Evolutionary conservation across 345 rosid genomes (phyloP), one percentile per base, ranked within the genome.

Genomic region (Rhizophora mangle): DNA sequence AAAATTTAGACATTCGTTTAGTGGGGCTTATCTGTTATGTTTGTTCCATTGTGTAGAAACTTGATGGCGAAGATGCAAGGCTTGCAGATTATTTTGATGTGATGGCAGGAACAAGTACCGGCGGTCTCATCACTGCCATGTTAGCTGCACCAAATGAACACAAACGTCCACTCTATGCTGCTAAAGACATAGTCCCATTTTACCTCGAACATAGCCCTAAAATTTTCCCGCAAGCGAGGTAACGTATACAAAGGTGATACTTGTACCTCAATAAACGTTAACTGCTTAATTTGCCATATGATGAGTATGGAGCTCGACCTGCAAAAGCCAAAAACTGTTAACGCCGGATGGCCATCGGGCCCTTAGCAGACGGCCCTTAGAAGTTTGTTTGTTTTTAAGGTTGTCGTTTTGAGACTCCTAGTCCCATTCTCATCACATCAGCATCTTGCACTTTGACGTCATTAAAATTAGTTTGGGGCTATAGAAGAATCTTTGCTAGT

Each of bases 81-180:
- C 64, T 90, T 37, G 93, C 85, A 59, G 90, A 90, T 77, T 90
- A 90, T 64, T 88, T 90, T 49, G 96, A 90, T 57, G 88, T 88
- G 64, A 74, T 90, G 1, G 69, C 93, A 15, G 90, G 96, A 56
- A 86, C 92, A 7, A 90, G 96, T 60, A 88, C 93, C 29, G 93
- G 92, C 29, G 96, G 90, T 49, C 88, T 90, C 19, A 59, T 88
- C 16, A 74, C 93, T 22, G 82, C 89, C 30, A 85, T 88, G 93
- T 71, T 88, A 52, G 60, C 90, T 2, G 86, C 76, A 53, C 89
- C 96, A 32, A 65, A 83, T 34, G 74, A 74, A 46, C 47, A 73
- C 8, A 69, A 83, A 9, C 91, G 87, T n/a, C 91, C 91, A 26
- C 56, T 68, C 0, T 81, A 62, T 7, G 81, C 86, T 51, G 91